Evolutionary conservation across 2,329 filamentous ascomycete genomes (phyloP).

Genomic region (Mollisia scopiformis): DNA sequence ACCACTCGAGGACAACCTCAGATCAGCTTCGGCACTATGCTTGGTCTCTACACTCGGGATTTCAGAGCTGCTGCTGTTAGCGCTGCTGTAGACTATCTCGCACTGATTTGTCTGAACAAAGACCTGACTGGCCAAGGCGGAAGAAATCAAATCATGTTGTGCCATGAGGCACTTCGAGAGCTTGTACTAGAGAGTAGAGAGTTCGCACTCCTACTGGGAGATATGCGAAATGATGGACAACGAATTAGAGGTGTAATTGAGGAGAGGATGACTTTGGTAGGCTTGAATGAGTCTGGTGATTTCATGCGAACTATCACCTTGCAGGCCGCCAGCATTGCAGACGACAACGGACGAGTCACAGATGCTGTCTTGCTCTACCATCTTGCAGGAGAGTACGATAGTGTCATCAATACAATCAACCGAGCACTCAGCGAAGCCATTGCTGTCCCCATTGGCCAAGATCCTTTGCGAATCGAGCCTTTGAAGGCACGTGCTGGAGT

Average conservation of each 20-base stretch:
- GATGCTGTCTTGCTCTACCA: constrained; percentile 96
- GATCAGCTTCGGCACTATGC: constrained; percentile 91
- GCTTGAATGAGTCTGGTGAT: constrained; percentile 76
- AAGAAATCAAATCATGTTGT: constrained; percentile 77
- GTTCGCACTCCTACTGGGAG: constrained; percentile 90
- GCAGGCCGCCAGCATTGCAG: constrained; percentile 88
- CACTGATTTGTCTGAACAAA: constrained; percentile 87
- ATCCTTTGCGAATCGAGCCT: constrained; percentile 69
- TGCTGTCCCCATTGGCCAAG: constrained; percentile 81
- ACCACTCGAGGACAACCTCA: constrained; percentile 74
- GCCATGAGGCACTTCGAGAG: constrained; percentile 90
- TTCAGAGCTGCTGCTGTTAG: constrained; percentile 90
- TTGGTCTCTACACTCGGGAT: constrained; percentile 94
- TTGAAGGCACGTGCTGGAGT: constrained; percentile 42
- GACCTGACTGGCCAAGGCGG: constrained; percentile 78
- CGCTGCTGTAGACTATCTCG: constrained; percentile 90
- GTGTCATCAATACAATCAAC: constrained; percentile 88
- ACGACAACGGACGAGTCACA: constrained; percentile 90
- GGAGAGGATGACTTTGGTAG: constrained; percentile 79
- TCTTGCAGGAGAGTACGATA: constrained; percentile 92
- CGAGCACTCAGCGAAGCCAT: constrained; percentile 89
- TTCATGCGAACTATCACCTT: constrained; percentile 92
- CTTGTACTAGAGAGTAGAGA: constrained; percentile 96
- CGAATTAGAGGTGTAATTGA: constrained; percentile 88
- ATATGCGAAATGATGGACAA: constrained; percentile 83